Base-by-base conservation (phyloP, 805 yeast species). In the Candida montana region DNA sequence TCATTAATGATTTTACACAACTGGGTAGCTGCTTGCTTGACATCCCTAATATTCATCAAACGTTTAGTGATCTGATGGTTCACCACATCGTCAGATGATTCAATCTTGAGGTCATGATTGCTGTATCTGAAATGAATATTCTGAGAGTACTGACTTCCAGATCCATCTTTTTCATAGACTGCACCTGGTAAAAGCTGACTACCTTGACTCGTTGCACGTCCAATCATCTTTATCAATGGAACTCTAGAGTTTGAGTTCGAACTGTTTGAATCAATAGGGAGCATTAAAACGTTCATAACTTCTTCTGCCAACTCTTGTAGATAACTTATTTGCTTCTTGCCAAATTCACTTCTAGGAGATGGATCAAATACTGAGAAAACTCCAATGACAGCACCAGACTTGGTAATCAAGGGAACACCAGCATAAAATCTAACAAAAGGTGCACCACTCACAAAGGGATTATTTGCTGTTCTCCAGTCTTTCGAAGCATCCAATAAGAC, bases 391-490 rank as follows among this genome's bases (percentile, higher is more conserved):
- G 66, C 64, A 4, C 69, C 72, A 9, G 65, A 53, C 12, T 55
- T 43, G 0, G 71, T 58, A 1, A 67, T 44, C 30, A 82, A 51
- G 0, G 87, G 86, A 5, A 79, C 84, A 1, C 84, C 86, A 28
- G 79, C 72, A 55, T 82, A 84, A 52, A 81, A 81, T 42, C 61
- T 67, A 39, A 83, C 74, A 43, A 63, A 61, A 0, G 91, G 89
- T 1, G 69, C 64, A 0, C 81, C 79, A 17, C 68, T 72, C 1
- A 84, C 85, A 36, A 82, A 64, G 0, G 91, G 91, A 51, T 77
- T 81, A 31, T 65, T 62, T 15, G 61, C 52, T 4, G 81, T 72
- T 55, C 95, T 67, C 93, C 95, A 84, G 54, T 84, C 95, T 28
- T 63, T 62, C 5, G 77, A 58, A 3, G 89, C 79, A 56, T 83